phyloP scores from a whole-genome alignment of 208 protist species.

The Acanthamoeba divionensis region DNA sequence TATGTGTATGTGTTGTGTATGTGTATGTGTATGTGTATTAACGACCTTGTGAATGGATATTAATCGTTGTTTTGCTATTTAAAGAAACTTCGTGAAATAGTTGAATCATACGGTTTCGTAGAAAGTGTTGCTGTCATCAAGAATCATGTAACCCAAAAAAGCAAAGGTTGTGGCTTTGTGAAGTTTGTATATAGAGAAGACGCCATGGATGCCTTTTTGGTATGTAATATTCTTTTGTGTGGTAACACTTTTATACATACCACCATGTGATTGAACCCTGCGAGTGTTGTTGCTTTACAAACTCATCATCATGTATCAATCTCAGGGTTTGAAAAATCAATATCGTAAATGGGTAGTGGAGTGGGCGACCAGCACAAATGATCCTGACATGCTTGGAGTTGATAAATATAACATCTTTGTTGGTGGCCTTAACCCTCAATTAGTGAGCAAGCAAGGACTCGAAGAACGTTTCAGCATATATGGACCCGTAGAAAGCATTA shows the following conservation, averaged over 20 bases:
- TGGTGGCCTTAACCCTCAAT: slow-evolving; percentile 53
- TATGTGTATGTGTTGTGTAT: too few relatives aligned
- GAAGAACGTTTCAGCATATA: slow-evolving; percentile 26
- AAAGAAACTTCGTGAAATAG: slow-evolving; percentile 32
- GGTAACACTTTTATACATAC: neutral
- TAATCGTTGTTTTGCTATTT: neutral
- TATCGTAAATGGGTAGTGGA: slow-evolving; percentile 57
- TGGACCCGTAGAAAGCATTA: slow-evolving; percentile 1
- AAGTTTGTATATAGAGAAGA: slow-evolving; percentile 56
- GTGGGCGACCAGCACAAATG: slow-evolving; percentile 57
- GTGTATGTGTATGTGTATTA: too few relatives aligned
- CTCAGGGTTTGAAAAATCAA: neutral
- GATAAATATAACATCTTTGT: slow-evolving; percentile 53
- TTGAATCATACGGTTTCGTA: slow-evolving; percentile 44
- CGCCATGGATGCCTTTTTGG: slow-evolving; percentile 47
- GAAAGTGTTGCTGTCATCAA: slow-evolving; percentile 59
- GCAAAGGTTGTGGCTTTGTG: slow-evolving; percentile 64
- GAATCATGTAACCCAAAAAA: slow-evolving; percentile 60
- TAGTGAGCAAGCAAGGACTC: slow-evolving; percentile 18
- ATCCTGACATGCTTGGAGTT: slow-evolving; percentile 53
- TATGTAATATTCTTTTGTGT: neutral
- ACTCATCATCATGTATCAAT: neutral
- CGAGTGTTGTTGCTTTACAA: neutral
- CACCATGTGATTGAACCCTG: neutral
- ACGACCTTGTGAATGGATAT: neutral